These are phyloP conservation scores for Rubia tinctorum DNA, from an alignment of 305 asterid genomes.

Conservation along the genomic window DNA sequence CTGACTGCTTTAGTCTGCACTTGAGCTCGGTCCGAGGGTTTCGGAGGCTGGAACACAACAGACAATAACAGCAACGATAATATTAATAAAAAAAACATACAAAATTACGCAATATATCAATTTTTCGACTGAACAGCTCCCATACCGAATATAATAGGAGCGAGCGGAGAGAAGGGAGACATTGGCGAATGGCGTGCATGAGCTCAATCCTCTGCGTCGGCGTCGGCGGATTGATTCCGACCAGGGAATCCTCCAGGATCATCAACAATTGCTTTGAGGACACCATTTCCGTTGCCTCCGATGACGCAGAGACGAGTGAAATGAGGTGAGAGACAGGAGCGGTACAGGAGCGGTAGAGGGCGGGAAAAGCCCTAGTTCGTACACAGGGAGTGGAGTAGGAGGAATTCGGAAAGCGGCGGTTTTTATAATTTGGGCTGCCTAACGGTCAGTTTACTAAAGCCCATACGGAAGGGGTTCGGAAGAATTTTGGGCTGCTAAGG, in stretches of 20 bases:
- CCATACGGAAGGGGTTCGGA: not conserved
- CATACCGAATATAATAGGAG: constrained; percentile 61
- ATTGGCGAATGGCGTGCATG: constrained; percentile 72
- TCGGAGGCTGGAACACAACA: constrained; percentile 60
- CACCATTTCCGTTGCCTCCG: constrained; percentile 39
- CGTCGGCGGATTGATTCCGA: constrained; percentile 55
- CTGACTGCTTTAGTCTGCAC: constrained; percentile 85
- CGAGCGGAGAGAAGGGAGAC: constrained; percentile 58
- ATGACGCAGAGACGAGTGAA: not conserved
- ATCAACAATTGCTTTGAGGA: constrained; percentile 61
- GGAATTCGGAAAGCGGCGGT: not conserved
- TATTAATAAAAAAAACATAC: not conserved
- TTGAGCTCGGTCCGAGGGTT: constrained; percentile 78
- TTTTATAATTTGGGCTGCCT: not conserved
- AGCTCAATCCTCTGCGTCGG: constrained; percentile 84
- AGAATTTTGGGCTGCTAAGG: no score
- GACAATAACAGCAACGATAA: not conserved
- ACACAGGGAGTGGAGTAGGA: not conserved
- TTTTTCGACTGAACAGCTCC: not conserved
- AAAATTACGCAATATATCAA: not conserved
- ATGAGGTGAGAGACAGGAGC: not conserved
- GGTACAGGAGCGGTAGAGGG: no score
- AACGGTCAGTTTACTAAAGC: not conserved
- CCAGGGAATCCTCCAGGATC: constrained; percentile 57
- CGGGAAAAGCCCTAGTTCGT: constrained; percentile 56